Evolutionary conservation across 257 asterid species (phyloP).

Genomic region (Fraxinus pennsylvanica): DNA sequence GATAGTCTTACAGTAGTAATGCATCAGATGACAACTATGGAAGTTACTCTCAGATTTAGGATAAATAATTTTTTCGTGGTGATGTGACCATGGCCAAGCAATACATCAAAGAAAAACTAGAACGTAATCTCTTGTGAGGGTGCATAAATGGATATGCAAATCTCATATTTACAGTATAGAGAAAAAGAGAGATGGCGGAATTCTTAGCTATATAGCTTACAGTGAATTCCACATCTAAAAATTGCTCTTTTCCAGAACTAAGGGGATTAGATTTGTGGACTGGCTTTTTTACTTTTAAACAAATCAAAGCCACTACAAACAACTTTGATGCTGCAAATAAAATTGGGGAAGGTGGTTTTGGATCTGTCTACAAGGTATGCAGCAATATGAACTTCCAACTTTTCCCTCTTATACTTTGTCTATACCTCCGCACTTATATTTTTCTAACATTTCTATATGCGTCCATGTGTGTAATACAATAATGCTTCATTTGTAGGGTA

Average conservation of each 20-base stretch:
- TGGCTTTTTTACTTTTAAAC: conserved; percentile 44
- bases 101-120: too few relatives aligned
- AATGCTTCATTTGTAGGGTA: conserved; percentile 9
- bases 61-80: not conserved
- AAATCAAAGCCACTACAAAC: not conserved
- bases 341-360: conserved; percentile 1
- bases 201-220: not conserved
- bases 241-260: conserved; percentile 39
- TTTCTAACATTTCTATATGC: not conserved
- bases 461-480: not conserved
- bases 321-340: not conserved
- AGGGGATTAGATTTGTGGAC: conserved; percentile 54
- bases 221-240: not conserved
- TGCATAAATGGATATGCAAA: too few relatives aligned
- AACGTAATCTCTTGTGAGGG: too few relatives aligned
- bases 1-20: not conserved
- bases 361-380: not conserved
- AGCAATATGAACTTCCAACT: not conserved
- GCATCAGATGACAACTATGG: too few relatives aligned
- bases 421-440: not conserved
- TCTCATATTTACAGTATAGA: too few relatives aligned
- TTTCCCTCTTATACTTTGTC: not conserved
- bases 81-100: not conserved
- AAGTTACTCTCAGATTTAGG: too few relatives aligned
- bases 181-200: too few relatives aligned